Evolutionary conservation across 345 rosid genomes (phyloP).

Genomic region (Boechera stricta): DNA sequence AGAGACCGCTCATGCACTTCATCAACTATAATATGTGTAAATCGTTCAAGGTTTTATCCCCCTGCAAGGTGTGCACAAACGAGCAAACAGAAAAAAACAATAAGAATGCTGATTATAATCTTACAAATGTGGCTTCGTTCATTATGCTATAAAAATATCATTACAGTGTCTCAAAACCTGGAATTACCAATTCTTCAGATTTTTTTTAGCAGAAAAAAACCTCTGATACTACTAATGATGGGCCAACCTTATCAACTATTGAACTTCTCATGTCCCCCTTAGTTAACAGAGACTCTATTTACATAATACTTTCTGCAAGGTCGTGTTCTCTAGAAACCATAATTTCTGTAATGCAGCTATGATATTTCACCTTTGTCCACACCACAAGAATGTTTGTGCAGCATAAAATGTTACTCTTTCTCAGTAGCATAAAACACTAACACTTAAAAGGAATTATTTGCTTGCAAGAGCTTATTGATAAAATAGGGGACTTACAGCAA

Average conservation of each 20-base stretch:
- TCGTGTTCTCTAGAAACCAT: constrained; percentile 20
- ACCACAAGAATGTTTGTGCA: constrained; percentile 18
- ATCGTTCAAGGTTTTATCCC: constrained; percentile 71
- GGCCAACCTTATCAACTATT: constrained; percentile 8
- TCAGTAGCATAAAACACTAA: constrained; percentile 17
- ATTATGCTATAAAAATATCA: not conserved
- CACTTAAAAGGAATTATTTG: constrained; percentile 5
- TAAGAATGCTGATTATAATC: constrained; percentile 10
- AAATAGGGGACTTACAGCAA: constrained; percentile 57
- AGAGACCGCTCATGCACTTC: constrained; percentile 97
- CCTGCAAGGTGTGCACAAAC: constrained; percentile 54
- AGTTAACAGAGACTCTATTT: not conserved
- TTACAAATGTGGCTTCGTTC: not conserved
- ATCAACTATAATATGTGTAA: constrained; percentile 84
- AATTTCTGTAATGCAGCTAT: constrained; percentile 24
- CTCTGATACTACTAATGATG: constrained; percentile 2
- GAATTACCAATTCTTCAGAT: constrained; percentile 17
- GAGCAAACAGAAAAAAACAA: constrained; percentile 18
- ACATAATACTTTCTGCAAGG: not conserved
- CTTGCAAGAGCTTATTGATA: not conserved
- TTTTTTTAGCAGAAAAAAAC: constrained; percentile 14
- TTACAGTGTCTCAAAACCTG: constrained; percentile 21
- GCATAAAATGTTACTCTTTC: constrained; percentile 11
- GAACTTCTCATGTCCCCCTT: constrained; percentile 5
- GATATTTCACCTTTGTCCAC: not conserved